These are phyloP conservation scores for Silene conica DNA, from an alignment of 148 eudicot species.

Conservation along the genomic window DNA sequence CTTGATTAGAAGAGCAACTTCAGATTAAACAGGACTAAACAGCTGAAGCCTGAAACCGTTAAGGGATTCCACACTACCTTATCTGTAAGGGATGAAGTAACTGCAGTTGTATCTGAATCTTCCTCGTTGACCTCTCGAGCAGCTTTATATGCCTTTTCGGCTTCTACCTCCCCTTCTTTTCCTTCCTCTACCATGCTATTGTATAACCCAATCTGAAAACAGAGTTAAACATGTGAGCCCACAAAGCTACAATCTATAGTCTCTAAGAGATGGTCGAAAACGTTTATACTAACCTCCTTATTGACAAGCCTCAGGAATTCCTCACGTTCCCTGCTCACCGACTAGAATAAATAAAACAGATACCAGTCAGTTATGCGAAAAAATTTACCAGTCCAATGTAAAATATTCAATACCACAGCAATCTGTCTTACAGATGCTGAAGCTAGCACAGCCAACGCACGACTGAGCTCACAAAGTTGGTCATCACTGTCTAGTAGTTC, in stretches of 20 bases:
- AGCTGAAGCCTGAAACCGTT: slow-evolving; percentile 1
- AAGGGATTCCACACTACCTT: slow-evolving; percentile 32
- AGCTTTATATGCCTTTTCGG: slow-evolving; percentile 75
- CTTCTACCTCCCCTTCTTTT: slow-evolving; percentile 57
- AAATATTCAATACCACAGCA: slow-evolving; percentile 3
- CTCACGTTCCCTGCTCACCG: slow-evolving; percentile 86
- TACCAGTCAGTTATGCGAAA: slow-evolving; percentile 10
- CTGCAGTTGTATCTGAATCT: slow-evolving; percentile 38
- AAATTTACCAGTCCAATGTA: not conserved
- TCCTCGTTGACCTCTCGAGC: slow-evolving; percentile 54
- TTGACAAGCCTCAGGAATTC: slow-evolving; percentile 81
- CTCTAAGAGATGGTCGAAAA: not conserved
- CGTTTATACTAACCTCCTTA: slow-evolving; percentile 50
- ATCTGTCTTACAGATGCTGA: slow-evolving; percentile 62
- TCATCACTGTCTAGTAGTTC: slow-evolving; percentile 46
- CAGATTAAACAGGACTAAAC: not conserved
- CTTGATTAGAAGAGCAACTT: not conserved
- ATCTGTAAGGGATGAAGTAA: slow-evolving; percentile 65
- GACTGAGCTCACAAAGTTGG: slow-evolving; percentile 74
- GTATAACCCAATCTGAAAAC: slow-evolving; percentile 57
- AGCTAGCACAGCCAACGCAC: slow-evolving; percentile 75
- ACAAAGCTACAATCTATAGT: not conserved
- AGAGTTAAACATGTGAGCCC: not conserved
- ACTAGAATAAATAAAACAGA: slow-evolving; percentile 35
- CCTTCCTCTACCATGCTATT: slow-evolving; percentile 77